phyloP scores from a whole-genome alignment of 139 green algal species.

The Cymbomonas tetramitiformis region DNA sequence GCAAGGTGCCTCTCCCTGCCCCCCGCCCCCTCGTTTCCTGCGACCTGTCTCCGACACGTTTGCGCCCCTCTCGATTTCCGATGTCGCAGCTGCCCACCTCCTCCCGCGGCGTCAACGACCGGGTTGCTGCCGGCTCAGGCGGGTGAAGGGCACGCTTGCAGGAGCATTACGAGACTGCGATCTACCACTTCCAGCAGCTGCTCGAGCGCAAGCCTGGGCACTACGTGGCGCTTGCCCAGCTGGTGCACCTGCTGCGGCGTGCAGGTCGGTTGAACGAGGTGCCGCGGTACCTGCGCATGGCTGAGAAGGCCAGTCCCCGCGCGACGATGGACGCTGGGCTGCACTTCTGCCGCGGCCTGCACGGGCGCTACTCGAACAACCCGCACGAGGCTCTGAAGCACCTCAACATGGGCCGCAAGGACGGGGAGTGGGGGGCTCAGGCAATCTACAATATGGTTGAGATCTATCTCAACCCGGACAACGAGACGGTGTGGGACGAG shows the following conservation, averaged over 20 bases:
- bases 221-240: conserved; percentile 46
- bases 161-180: conserved; percentile 52
- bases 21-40: too few species aligned
- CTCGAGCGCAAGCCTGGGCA: conserved; percentile 45
- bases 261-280: conserved; percentile 36
- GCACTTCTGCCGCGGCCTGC: conserved; percentile 46
- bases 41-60: too few species aligned
- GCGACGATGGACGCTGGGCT: conserved; percentile 36
- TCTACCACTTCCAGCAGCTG: conserved; percentile 61
- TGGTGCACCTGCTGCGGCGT: conserved; percentile 44
- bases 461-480: conserved; percentile 62
- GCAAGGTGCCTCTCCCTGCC: too few species aligned
- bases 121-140: too few species aligned
- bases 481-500: conserved; percentile 48
- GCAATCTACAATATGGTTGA: conserved; percentile 59
- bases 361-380: conserved; percentile 30
- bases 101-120: too few species aligned
- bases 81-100: too few species aligned
- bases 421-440: conserved; percentile 38
- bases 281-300: conserved; percentile 12
- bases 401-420: conserved; percentile 45
- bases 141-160: too few species aligned
- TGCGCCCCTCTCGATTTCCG: too few species aligned
- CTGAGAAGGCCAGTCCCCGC: conserved; percentile 12
- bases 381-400: conserved; percentile 38